Evolutionary conservation across 2,329 filamentous ascomycete genomes (phyloP), one percentile per base, ranked within the genome.

Genomic region (Leptoxyphium fumago): DNA sequence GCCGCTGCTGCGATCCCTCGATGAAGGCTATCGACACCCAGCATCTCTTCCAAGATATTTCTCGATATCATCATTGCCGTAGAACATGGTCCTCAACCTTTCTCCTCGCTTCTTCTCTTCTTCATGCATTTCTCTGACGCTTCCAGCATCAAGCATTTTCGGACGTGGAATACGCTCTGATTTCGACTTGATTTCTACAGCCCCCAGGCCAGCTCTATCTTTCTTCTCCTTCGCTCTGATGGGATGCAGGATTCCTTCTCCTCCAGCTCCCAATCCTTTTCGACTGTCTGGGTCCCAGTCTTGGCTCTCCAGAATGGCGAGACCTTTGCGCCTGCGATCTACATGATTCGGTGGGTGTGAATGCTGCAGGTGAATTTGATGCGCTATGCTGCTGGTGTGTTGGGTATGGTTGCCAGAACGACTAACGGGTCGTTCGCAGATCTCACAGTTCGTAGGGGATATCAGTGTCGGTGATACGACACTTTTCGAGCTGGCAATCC

Each of bases 211-310:
- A 7, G 82, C 66, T 2, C 74, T 86, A 57, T 89, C 77, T 38
- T 79, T 73, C 63, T 94, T 94, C 44, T 73, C 67, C 46, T 71
- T 73, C 1, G 75, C 67, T 58, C 86, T 86, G 49, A 95, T 70
- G 1, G 88, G 88, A 50, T 78, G 80, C 36, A 80, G 70, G 47
- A 85, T 80, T 2, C 88, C 88, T 54, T 72, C 65, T 1, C 82
- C 79, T 2, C 67, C 64, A 9, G 73, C 73, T 0, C 88, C 88
- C 0, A 95, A 69, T 0, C 88, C 88, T 13, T 66, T 62, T 2
- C 85, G 69, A 26, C 76, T 69, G 61, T 88, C 83, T 0, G 82
- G 80, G 52, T 88, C 79, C 77, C 82, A 88, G 26, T 83, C 83
- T 46, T 82, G 73, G 0, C 74, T 69, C 43, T 75, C 68, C 29